Base-by-base conservation (phyloP, 108 stramenopile genomes). In the Skeletonema costatum region DNA sequence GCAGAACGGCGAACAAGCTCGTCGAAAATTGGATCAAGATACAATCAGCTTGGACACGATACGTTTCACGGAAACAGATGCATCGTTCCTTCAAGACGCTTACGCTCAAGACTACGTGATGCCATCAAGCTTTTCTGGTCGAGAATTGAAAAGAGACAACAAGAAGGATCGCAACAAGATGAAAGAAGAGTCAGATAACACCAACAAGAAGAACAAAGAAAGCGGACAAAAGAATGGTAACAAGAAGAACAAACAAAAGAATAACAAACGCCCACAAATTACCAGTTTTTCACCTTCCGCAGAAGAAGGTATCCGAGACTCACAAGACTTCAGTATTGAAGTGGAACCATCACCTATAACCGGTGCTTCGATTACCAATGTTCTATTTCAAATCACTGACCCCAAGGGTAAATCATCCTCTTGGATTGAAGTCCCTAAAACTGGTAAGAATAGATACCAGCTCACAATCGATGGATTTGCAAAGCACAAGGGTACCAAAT, bases 381-480 rank as follows among this genome's bases (percentile, higher is more conserved):
- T 80, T 8, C 25, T 58, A 1, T 69, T 80, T 44, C 66, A 46
- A 29, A 48, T 80, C 0, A 72, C 66, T 3, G 78, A 80, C 25
- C 38, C n/a, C 17, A 39, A 36, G 13, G 78, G 73, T 1, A 29
- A 60, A 17, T 29, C 33, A 4, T 69, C 61, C 7, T 71, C 60
- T 38, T 66, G 66, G 67, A 65, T 80, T 17, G 32, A 50, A 12
- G 60, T 80, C 17, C 71, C 71, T 14, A 6, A 19, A 21, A 21
- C 25, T 38, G 25, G 19, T 12, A 60, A 62, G 1, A 59, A 69
- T 35, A 32, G 64, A 25, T 80, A 80, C 60, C 66, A 80, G 51
- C 50, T 80, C 11, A 69, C 79, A 10, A 68, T 80, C n/a, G 79
- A 80, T 16, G 79, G 79, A 3, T 80, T 80, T 51, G 11, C 4